Base-by-base conservation (phyloP, 257 asterid species). In the Penstemon davidsonii region DNA sequence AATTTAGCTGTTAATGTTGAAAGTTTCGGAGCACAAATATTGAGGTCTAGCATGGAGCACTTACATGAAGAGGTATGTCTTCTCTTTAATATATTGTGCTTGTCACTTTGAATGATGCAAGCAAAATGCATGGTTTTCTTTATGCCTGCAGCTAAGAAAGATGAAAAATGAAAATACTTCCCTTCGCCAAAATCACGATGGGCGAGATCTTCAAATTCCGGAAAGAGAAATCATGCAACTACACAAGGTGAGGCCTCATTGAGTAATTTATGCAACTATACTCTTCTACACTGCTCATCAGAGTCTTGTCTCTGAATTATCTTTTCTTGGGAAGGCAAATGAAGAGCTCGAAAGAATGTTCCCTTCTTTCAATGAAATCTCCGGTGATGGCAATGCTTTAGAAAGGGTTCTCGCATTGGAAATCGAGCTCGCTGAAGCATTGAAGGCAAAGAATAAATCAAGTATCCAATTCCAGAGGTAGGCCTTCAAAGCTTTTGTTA, bases 341-440 rank as follows among this genome's bases (percentile, higher is more conserved):
- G 95, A 88, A 74, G 88, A 88, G 80, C 92, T 94, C 71, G 74
- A 84, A 75, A 87, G 79, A 84, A 87, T 91, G 82, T 88, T 86
- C 73, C 97, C 97, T 8, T 75, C 64, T 49, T 86, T 86, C 69
- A 70, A 80, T 73, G 95, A 88, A 60, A 78, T 86, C 62, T 69
- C 93, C 11, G 71, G 80, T 61, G 73, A 79, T 71, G 96, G 95
- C 54, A 94, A 88, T 73, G 91, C 96, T 7, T 72, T 94, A 73
- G 93, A 91, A 79, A 81, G 95, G 73, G 96, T 94, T 72, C 91
- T 94, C 68, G 97, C 96, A 2, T 71, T 94, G 74, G 99, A 91
- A 83, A 84, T 88, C 46, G 97, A 91, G 83, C 96, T 94, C 51
- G 97, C 96, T 40, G 99, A 94, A 81, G 82, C 95, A 49, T 77